Base-by-base conservation (phyloP, 306 rosid species). In the Prunus davidiana region DNA sequence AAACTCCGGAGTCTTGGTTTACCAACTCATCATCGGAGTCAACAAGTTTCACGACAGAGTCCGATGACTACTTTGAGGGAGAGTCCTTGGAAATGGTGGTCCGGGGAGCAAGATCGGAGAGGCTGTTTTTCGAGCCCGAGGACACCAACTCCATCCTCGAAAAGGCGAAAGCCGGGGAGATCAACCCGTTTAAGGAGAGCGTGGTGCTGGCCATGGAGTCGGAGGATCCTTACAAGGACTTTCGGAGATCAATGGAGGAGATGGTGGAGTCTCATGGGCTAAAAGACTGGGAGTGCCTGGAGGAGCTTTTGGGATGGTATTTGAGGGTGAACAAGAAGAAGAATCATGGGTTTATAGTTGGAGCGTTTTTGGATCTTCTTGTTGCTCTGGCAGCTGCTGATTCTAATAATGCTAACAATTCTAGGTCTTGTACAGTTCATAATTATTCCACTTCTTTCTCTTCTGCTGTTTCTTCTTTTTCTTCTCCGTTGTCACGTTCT, bases 231-330 rank as follows among this genome's bases (percentile, higher is more conserved):
- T 87, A 84, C 58, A 56, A 71, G 4, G 98, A 93, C 68, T 91
- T 93, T 20, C 80, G 82, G 67, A 87, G 78, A 74, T 93, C 98
- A 19, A 93, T 93, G 98, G 93, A 86, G 86, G 97, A 93, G 75
- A 89, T 93, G 96, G 96, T 93, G 68, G 97, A 91, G 64, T 80
- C 82, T 19, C 89, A 85, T 64, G 93, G 89, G 2, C 79, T 91
- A 0, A 91, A 68, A 25, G 91, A 91, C 72, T 93, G 97, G 98
- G 97, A 89, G 2, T 76, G 88, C 16, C 78, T 93, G 76, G 96
- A 89, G 22, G 92, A 88, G 64, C 67, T 89, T 25, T 64, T 93
- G 79, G 72, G 87, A 46, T 91, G 98, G 88, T 93, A 91, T 43
- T 73, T 93, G 84, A 87, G 54, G 74, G 87, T 87, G 1, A 93